These are phyloP conservation scores for Aspergillus clavatus DNA, from an alignment of 2,329 filamentous ascomycete species.

Conservation along the genomic window DNA sequence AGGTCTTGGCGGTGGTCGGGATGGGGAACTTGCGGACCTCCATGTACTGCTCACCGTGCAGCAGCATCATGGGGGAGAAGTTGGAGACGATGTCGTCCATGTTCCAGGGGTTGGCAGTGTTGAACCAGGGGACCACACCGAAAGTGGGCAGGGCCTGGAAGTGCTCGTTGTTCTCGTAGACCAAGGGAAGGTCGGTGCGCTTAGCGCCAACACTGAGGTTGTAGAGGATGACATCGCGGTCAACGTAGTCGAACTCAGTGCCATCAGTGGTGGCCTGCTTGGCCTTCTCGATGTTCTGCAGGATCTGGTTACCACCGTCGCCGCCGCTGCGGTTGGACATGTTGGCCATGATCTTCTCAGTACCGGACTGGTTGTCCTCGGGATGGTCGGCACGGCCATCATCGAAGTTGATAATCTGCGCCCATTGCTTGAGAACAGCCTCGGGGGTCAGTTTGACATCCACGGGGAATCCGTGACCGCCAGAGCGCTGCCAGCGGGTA, in stretches of 20 bases:
- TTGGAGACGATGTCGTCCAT: slow-evolving; percentile 83
- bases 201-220: slow-evolving; percentile 93
- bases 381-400: slow-evolving; percentile 84
- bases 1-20: slow-evolving; percentile 72
- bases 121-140: slow-evolving; percentile 92
- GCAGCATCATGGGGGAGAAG: slow-evolving; percentile 97
- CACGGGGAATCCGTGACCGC: slow-evolving; percentile 85
- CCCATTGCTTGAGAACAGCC: slow-evolving; percentile 70
- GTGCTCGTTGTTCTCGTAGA: slow-evolving; percentile 85
- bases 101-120: slow-evolving; percentile 72
- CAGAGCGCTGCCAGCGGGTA: slow-evolving; percentile 91
- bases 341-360: slow-evolving; percentile 79
- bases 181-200: slow-evolving; percentile 76
- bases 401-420: slow-evolving; percentile 79
- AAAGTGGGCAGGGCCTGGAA: slow-evolving; percentile 96
- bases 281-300: slow-evolving; percentile 70
- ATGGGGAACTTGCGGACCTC: slow-evolving; percentile 90
- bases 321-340: slow-evolving; percentile 67
- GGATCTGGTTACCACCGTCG: slow-evolving; percentile 56
- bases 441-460: slow-evolving; percentile 81
- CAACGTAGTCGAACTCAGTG: slow-evolving; percentile 75
- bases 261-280: slow-evolving; percentile 67
- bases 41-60: slow-evolving; percentile 97
- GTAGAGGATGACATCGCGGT: slow-evolving; percentile 89
- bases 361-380: slow-evolving; percentile 67